phyloP scores from a whole-genome alignment of 2,329 filamentous ascomycete species.

The Dendryphion nanum region DNA sequence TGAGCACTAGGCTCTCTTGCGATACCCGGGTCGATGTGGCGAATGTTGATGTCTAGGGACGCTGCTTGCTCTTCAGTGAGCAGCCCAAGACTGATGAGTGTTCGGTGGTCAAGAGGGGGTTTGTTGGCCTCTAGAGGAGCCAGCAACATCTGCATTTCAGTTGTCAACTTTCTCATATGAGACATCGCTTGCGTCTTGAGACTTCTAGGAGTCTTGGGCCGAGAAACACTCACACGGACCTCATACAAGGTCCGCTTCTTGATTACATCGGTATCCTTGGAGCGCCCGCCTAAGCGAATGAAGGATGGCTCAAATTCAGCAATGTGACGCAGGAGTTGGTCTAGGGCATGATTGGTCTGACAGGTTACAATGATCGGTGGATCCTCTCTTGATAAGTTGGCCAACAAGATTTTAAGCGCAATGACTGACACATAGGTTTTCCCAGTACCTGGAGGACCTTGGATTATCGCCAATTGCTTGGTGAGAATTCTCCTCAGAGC shows the following conservation, averaged over 20 bases:
- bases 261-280: constrained; percentile 61
- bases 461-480: constrained; percentile 70
- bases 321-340: constrained; percentile 72
- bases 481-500: constrained; percentile 71
- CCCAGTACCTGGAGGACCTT: constrained; percentile 76
- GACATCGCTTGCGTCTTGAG: constrained; percentile 39
- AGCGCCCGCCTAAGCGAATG: constrained; percentile 67
- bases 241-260: constrained; percentile 66
- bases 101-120: constrained; percentile 48
- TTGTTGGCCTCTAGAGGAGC: constrained; percentile 17
- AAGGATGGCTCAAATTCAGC: constrained; percentile 62
- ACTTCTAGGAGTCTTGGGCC: constrained; percentile 34
- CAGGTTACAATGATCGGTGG: constrained; percentile 76
- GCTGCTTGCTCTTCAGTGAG: constrained; percentile 63
- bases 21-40: too few species aligned
- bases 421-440: constrained; percentile 82
- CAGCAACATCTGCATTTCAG: constrained; percentile 21
- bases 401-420: constrained; percentile 64
- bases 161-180: constrained; percentile 40
- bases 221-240: constrained; percentile 43
- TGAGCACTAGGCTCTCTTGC: neutral
- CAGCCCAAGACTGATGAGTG: constrained; percentile 56
- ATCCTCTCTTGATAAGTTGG: constrained; percentile 55
- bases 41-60: constrained; percentile 53
- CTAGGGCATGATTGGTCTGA: constrained; percentile 87